Evolutionary conservation across 2,329 filamentous ascomycete species (phyloP), one percentile per base, ranked within the genome.

Genomic region (Curvularia sp.): DNA sequence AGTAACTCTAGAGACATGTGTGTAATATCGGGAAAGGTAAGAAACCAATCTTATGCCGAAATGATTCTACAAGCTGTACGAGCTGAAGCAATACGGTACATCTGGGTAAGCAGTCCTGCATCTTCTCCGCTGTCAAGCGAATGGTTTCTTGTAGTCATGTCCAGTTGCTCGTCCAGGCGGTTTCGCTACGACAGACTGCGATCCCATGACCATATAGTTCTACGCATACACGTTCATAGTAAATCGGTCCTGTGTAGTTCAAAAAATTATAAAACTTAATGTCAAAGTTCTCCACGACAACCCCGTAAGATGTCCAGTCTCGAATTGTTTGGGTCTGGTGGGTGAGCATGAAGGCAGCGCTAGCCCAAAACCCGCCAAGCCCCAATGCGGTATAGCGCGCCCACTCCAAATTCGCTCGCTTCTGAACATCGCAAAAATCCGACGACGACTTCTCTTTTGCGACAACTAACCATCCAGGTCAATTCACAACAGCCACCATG

Each of bases 401-500:
- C 55, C 55, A 57, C 55, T 31, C 48, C 52, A 55, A 44, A 50
- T 47, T 58, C 55, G 55, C 52, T 48, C 47, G 50, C 43, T 42
- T 24, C 30, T n/a, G 43, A 43, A 53, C 43, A 43, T 53, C 44
- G 33, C 50, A 46, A 46, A 46, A 44, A 46, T 56, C 33, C 48
- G 48, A 53, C 54, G 41, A 51, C 49, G 54, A 57, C 42, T 58
- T 53, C 53, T 57, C 52, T 53, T 48, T 41, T 58, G 58, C 58
- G 64, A 59, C 59, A 62, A 74, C 71, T 73, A 75, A 75, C 71
- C 65, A 67, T 58, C 41, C 62, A 68, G 59, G 58, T 58, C 68
- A 67, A 65, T 59, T 61, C 66, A 70, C 67, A 61, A 68, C 61
- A 60, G 56, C 62, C 66, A 68, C 57, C 57, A 91, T 93, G 86